Conservation (phyloP, 2,329 filamentous ascomycete species). For the Onygenales sp. region DNA sequence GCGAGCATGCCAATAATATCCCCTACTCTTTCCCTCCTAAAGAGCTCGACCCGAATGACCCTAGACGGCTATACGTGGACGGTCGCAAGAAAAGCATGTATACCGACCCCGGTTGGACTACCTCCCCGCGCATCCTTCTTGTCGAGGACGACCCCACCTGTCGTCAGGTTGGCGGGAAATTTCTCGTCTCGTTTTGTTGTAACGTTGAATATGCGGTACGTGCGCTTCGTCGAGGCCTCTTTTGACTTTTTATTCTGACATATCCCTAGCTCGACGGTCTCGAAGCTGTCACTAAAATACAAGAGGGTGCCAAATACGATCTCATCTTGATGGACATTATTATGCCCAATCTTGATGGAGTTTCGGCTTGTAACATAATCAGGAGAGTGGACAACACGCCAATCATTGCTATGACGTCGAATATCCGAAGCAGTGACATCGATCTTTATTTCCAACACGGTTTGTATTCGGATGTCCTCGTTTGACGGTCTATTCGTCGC, state of each 20-base stretch:
- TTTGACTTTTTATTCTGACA: slow-evolving; percentile 5
- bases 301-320: slow-evolving; percentile 54
- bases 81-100: slow-evolving; percentile 52
- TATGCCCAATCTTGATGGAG: slow-evolving; percentile 92
- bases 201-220: slow-evolving; percentile 54
- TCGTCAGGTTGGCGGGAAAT: slow-evolving; percentile 57
- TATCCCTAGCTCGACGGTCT: slow-evolving; percentile 65
- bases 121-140: slow-evolving; percentile 69
- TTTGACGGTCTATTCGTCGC: not conserved
- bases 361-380: slow-evolving; percentile 89
- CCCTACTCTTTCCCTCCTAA: slow-evolving; percentile 72
- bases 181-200: slow-evolving; percentile 56
- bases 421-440: slow-evolving; percentile 92
- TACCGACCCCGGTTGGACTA: slow-evolving; percentile 55
- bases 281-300: slow-evolving; percentile 82
- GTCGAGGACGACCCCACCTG: slow-evolving; percentile 73
- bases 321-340: slow-evolving; percentile 87
- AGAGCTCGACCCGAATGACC: slow-evolving; percentile 41
- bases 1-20: slow-evolving; percentile 89
- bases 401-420: slow-evolving; percentile 97
- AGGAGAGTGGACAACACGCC: slow-evolving; percentile 75
- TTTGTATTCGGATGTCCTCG: slow-evolving; percentile 36
- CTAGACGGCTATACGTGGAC: slow-evolving; percentile 39
- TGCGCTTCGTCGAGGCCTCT: slow-evolving; percentile 12
- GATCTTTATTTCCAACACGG: slow-evolving; percentile 95